Evolutionary conservation across 169 alveolate genomes (phyloP).

Genomic region (Plasmodium reichenowi): DNA sequence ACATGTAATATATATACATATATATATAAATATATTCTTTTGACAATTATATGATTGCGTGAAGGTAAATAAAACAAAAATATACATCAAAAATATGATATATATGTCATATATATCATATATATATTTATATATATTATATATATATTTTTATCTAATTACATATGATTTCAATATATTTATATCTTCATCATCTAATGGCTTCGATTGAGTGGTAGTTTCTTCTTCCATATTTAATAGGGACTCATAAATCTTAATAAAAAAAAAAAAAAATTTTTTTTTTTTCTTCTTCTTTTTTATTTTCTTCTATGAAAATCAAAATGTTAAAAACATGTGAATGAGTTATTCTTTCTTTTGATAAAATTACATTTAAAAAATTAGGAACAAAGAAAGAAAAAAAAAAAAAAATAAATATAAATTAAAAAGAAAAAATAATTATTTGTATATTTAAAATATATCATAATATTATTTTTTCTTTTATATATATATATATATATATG

Average conservation of each 20-base stretch:
- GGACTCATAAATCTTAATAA: slow-evolving; percentile 26
- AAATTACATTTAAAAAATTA: too few species aligned
- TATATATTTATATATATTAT: background rate
- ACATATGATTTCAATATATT: slow-evolving; percentile 75
- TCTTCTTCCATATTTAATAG: slow-evolving; percentile 51
- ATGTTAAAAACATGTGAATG: background rate
- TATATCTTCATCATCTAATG: slow-evolving; percentile 78
- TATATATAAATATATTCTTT: background rate
- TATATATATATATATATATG: too few species aligned
- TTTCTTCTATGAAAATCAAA: background rate
- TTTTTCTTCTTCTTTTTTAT: background rate
- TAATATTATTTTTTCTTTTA: too few species aligned
- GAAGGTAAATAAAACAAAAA: background rate
- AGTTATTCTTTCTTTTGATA: too few species aligned
- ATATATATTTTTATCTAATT: slow-evolving; percentile 11
- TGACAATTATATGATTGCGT: too few species aligned
- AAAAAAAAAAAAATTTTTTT: background rate
- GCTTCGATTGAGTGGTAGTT: slow-evolving; percentile 59
- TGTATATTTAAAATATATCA: too few species aligned
- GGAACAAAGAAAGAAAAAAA: too few species aligned
- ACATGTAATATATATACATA: too few species aligned
- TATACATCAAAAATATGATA: background rate
- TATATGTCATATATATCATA: background rate
- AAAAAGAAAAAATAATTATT: too few species aligned
- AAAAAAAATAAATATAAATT: too few species aligned